phyloP scores from a whole-genome alignment of 306 rosid species.

The Citrullus amarus region DNA sequence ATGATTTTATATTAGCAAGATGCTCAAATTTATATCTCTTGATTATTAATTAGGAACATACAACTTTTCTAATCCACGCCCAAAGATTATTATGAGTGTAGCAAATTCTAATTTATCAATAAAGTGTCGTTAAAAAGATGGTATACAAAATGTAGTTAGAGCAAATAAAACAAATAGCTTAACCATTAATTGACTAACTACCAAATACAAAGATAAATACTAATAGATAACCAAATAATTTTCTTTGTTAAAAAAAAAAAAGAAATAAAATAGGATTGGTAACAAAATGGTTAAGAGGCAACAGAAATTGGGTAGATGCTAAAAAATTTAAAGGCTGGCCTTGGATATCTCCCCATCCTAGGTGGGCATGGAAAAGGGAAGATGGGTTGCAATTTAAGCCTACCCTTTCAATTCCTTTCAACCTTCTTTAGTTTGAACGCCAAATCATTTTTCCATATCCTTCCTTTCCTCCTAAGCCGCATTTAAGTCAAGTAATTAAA shows the following conservation, averaged over 20 bases:
- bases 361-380: constrained; percentile 6
- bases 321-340: constrained; percentile 43
- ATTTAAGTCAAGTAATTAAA: not conserved
- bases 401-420: constrained; percentile 11
- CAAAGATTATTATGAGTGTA: no score
- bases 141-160: not conserved
- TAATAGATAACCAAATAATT: not conserved
- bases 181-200: no score
- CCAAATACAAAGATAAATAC: not conserved
- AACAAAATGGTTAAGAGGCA: not conserved
- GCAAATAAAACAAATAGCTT: no score
- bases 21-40: no score
- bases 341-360: constrained; percentile 31
- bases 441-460: not conserved
- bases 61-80: no score
- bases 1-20: no score
- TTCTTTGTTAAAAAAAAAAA: no score
- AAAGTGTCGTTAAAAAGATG: no score
- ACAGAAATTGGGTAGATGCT: constrained; percentile 1
- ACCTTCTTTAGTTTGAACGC: constrained; percentile 7
- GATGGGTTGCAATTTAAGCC: constrained; percentile 5
- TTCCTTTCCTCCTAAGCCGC: no score
- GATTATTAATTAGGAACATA: no score
- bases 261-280: not conserved
- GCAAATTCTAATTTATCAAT: no score